These are phyloP conservation scores for Coemansia reversa DNA, from an alignment of 192 early-diverging fungal genomes.

Conservation along the genomic window DNA sequence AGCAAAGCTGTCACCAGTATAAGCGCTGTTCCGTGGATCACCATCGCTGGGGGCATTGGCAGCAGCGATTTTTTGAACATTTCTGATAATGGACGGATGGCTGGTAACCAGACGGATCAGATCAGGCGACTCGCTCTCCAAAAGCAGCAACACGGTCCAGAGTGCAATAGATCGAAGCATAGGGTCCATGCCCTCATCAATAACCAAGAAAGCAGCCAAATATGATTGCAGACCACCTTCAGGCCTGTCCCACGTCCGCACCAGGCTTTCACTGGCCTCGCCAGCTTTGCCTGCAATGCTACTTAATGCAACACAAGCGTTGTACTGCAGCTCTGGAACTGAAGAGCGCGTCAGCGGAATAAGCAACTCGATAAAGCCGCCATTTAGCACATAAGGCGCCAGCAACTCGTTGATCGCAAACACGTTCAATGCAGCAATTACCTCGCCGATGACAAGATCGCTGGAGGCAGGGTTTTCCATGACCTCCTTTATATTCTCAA, in stretches of 20 bases:
- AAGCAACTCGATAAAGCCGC: conserved; percentile 66
- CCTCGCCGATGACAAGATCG: conserved; percentile 67
- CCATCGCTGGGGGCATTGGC: conserved; percentile 24
- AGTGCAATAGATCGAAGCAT: conserved; percentile 79
- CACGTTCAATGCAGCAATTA: conserved; percentile 82
- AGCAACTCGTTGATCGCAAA: conserved; percentile 76
- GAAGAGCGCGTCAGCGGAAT: conserved; percentile 59
- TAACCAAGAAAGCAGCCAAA: conserved; percentile 64
- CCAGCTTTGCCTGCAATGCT: conserved; percentile 62
- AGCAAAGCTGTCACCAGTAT: conserved; percentile 20
- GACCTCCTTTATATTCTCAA: conserved; percentile 62
- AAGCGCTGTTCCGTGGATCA: conserved; percentile 30
- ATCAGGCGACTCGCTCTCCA: conserved; percentile 58
- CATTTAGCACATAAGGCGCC: conserved; percentile 62
- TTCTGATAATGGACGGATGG: conserved; percentile 52
- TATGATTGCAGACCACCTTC: conserved; percentile 69
- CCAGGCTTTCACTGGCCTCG: conserved; percentile 63
- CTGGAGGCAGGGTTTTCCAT: conserved; percentile 25
- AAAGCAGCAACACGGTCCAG: conserved; percentile 82
- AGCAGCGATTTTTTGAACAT: conserved; percentile 41
- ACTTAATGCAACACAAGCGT: conserved; percentile 75
- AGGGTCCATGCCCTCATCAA: conserved; percentile 60
- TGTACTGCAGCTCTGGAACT: conserved; percentile 67
- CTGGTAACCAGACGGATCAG: conserved; percentile 41
- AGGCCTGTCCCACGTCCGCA: conserved; percentile 66